Conservation (phyloP, 176 grass and related monocot genomes). For the Thalia dealbata region DNA sequence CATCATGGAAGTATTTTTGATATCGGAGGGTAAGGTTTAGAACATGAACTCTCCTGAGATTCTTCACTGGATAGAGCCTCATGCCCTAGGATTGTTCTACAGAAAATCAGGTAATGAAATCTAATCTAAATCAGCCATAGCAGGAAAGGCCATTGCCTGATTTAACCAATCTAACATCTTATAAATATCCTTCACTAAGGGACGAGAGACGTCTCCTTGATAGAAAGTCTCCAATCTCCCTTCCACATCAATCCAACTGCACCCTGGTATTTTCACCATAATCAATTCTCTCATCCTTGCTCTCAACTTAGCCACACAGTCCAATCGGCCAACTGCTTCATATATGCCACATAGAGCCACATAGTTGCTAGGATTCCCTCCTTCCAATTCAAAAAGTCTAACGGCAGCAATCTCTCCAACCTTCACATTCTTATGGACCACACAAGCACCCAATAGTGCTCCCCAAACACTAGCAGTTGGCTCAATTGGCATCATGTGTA, state of each 20-base stretch:
- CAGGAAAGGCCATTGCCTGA: slow-evolving; percentile 22
- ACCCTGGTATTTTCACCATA: slow-evolving; percentile 52
- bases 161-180: slow-evolving; percentile 29
- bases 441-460: slow-evolving; percentile 41
- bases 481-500: slow-evolving; percentile 42
- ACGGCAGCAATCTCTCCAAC: slow-evolving; percentile 51
- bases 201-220: slow-evolving; percentile 30
- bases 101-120: background rate
- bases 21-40: background rate
- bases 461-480: slow-evolving; percentile 38
- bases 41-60: background rate
- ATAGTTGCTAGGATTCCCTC: slow-evolving; percentile 47
- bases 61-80: no score
- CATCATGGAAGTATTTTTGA: no score
- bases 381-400: slow-evolving; percentile 50
- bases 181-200: slow-evolving; percentile 26
- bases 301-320: slow-evolving; percentile 40
- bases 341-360: slow-evolving; percentile 46
- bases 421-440: slow-evolving; percentile 32
- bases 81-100: background rate
- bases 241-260: slow-evolving; percentile 42
- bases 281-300: slow-evolving; percentile 50
- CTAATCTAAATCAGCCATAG: slow-evolving; percentile 12
- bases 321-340: slow-evolving; percentile 25
- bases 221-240: slow-evolving; percentile 40